Base-by-base conservation (phyloP, 2,329 filamentous ascomycete genomes). In the Claviceps sp. region DNA sequence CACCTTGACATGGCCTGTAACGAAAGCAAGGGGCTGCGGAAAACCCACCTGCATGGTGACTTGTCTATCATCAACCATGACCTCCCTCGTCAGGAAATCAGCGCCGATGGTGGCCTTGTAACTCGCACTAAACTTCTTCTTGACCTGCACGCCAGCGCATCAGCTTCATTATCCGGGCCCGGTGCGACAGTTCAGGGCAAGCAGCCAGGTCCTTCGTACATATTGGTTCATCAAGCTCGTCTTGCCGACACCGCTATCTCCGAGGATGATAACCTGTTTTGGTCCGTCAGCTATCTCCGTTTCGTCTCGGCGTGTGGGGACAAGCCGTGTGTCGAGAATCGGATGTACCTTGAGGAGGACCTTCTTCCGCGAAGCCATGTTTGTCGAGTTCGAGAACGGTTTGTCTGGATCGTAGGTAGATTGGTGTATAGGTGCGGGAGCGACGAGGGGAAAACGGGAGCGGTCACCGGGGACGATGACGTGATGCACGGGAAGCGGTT, bases 171-270 rank as follows among this genome's bases (percentile, higher is more conserved):
- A 34, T 34, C 45, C 9, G n/a, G 34, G 18, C 3, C 43, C 11
- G 3, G 34, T 48, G 16, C n/a, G 26, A 38, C 2, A 38, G 18
- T 41, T 14, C 34, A 38, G 42, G 45, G 43, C 46, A 54, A 52
- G 54, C 51, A 50, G 53, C 51, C 51, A 37, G 47, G 53, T 62
- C 26, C 37, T 43, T 55, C 86, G 70, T 82, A 97, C 93, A 87
- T 97, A 98, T 97, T 98, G 93, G 75, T 98, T 98, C 93, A 98
- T 98, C 81, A 98, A 83, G 72, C 89, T 96, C 56, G 93, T 98
- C 80, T 98, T 98, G 69, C 93, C 93, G 57, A 98, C 93, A 73
- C 93, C 93, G 71, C 91, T 97, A 71, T 98, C 93, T 63, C 93
- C 93, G 62, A 98, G 84, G 72, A 98, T 97, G 65, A 98, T 98